A percentile compares a stretch with the other conserved stretches of the same genome.
Evolutionary conservation across 257 asterid species (phyloP).

Genomic region (Penstemon barbatus): DNA sequence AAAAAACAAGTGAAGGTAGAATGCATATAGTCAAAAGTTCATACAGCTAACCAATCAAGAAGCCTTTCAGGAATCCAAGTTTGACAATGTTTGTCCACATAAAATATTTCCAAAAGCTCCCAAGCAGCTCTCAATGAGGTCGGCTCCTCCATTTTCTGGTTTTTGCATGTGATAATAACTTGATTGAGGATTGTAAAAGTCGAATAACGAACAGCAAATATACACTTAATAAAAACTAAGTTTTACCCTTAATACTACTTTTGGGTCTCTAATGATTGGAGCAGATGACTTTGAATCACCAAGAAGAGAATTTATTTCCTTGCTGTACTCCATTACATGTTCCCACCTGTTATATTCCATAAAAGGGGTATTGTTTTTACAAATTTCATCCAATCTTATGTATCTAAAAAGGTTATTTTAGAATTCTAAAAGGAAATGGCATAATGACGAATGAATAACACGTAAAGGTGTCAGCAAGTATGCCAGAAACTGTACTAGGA

Average conservation of each 20-base stretch:
- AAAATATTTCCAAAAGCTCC: conserved; percentile 94
- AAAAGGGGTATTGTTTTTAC: not conserved
- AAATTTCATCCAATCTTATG: conserved; percentile 17
- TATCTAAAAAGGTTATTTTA: conserved; percentile 18
- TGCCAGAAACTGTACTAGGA: not conserved
- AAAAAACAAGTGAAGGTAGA: conserved; percentile 21
- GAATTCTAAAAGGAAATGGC: not conserved
- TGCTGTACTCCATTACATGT: conserved; percentile 84
- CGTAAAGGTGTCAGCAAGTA: conserved; percentile 1
- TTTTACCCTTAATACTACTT: conserved; percentile 55
- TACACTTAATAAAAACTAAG: conserved; percentile 25
- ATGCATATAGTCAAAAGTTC: conserved; percentile 30
- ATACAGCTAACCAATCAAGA: conserved; percentile 90
- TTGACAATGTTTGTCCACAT: conserved; percentile 80
- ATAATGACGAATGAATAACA: conserved; percentile 1
- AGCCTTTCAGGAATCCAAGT: conserved; percentile 87
- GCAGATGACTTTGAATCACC: conserved; percentile 48
- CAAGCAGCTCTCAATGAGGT: conserved; percentile 84
- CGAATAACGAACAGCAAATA: conserved; percentile 14
- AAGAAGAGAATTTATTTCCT: conserved; percentile 73
- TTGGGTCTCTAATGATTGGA: conserved; percentile 72
- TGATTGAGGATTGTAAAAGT: conserved; percentile 23
- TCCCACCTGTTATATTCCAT: conserved; percentile 63
- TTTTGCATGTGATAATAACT: conserved; percentile 27
- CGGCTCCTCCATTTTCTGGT: conserved; percentile 68